Conservation (phyloP, 169 alveolate species). For the Hammondia hammondi region DNA sequence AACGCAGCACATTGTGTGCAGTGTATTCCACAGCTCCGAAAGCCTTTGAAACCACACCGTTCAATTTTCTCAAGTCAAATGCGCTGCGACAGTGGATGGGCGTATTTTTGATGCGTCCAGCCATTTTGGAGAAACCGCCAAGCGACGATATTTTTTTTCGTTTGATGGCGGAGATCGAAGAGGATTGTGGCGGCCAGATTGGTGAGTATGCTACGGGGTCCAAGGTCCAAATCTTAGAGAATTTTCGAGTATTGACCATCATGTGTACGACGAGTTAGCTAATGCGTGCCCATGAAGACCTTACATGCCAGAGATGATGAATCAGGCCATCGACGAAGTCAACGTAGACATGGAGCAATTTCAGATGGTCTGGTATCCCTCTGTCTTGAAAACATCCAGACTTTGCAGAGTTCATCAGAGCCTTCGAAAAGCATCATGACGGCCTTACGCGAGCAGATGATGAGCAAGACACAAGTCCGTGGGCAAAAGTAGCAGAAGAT, state of each 20-base stretch:
- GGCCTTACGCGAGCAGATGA: neutral
- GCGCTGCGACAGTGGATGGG: no score
- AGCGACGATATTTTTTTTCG: slow-evolving; percentile 49
- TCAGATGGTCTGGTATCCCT: no score
- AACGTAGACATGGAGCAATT: no score
- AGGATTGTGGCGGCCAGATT: slow-evolving; percentile 60
- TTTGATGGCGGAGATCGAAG: slow-evolving; percentile 56
- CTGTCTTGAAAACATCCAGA: slow-evolving; percentile 36
- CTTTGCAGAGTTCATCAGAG: slow-evolving; percentile 74
- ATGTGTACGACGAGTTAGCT: no score
- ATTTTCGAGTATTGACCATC: neutral
- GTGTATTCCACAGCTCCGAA: no score
- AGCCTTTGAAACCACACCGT: no score
- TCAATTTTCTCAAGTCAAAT: no score
- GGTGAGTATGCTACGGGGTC: slow-evolving; percentile 19
- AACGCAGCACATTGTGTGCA: no score
- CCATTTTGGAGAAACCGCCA: slow-evolving; percentile 31
- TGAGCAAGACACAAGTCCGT: slow-evolving; percentile 44
- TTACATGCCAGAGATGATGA: no score
- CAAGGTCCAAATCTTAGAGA: neutral
- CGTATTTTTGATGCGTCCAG: neutral
- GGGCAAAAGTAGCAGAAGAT: neutral
- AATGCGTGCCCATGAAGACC: no score
- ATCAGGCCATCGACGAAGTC: no score
- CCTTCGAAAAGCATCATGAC: slow-evolving; percentile 74